A percentile compares a stretch with the other conserved stretches of the same genome.
phyloP scores from a whole-genome alignment of 2,329 filamentous ascomycete genomes.

The Trichoderma arundinaceum region DNA sequence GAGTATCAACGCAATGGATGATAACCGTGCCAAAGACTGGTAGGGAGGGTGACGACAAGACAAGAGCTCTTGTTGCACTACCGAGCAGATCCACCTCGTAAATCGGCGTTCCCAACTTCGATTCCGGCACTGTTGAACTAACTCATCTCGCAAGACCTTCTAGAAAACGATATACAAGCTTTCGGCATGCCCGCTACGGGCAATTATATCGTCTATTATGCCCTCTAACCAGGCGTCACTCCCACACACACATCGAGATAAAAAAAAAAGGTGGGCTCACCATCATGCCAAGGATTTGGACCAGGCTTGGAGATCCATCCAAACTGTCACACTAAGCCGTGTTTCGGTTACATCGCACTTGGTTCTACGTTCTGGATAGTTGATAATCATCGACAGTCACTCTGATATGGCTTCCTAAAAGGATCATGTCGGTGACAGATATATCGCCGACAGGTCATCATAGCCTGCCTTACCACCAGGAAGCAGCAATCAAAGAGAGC shows the following conservation, averaged over 20 bases:
- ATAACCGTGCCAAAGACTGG: no score
- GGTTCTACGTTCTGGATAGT: no score
- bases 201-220: background rate
- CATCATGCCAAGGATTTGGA: background rate
- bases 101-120: no score
- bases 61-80: no score
- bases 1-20: no score
- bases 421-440: background rate
- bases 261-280: constrained; percentile 4
- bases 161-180: background rate
- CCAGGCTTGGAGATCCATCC: background rate
- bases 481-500: no score
- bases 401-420: background rate
- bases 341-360: background rate
- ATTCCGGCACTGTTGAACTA: no score
- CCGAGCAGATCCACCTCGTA: no score
- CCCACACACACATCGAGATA: background rate
- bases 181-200: constrained; percentile 3
- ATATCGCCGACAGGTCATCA: background rate
- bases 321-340: background rate
- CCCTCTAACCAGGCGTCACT: background rate
- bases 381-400: no score
- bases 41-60: no score
- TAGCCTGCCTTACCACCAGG: no score
- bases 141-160: no score